Conservation (phyloP, 202 grass and related monocot species). For the Panicum hallii region DNA sequence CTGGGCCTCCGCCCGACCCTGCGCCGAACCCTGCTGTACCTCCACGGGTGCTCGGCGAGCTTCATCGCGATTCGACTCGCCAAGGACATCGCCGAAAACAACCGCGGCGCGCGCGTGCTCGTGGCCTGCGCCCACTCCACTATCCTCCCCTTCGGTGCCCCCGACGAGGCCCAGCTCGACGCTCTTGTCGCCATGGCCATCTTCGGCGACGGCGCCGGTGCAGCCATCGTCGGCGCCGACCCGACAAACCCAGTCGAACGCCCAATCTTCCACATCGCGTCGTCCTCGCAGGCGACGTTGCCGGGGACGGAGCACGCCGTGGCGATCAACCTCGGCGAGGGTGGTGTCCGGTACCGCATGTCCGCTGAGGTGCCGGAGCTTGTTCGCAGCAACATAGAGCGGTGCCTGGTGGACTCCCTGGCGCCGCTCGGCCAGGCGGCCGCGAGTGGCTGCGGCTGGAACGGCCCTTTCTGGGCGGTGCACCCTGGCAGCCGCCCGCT, state of each 20-base stretch:
- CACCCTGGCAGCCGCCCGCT: not conserved
- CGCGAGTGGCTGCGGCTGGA: not conserved
- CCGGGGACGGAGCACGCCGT: not conserved
- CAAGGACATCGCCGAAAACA: slow-evolving; percentile 51
- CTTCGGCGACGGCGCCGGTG: slow-evolving; percentile 54
- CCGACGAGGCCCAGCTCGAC: not conserved
- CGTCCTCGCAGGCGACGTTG: not conserved
- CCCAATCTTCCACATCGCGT: slow-evolving; percentile 39
- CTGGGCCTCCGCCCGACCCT: slow-evolving; percentile 17
- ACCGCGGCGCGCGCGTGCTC: slow-evolving; percentile 13
- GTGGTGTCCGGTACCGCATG: not conserved
- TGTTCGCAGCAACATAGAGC: not conserved
- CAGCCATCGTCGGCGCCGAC: slow-evolving; percentile 61
- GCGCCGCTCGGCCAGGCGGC: not conserved
- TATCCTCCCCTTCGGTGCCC: not conserved
- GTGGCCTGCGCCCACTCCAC: not conserved
- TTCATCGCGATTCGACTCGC: slow-evolving; percentile 31
- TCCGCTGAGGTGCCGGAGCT: not conserved
- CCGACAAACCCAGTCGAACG: not conserved
- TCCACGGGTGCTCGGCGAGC: slow-evolving; percentile 26
- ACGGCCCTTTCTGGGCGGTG: slow-evolving; percentile 14
- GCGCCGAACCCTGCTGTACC: slow-evolving; percentile 44
- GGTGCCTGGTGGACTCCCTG: not conserved
- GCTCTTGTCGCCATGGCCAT: slow-evolving; percentile 40
- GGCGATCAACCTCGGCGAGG: not conserved